These are phyloP conservation scores for Colletotrichum navitas DNA, from an alignment of 2,329 filamentous ascomycete species.

Conservation along the genomic window DNA sequence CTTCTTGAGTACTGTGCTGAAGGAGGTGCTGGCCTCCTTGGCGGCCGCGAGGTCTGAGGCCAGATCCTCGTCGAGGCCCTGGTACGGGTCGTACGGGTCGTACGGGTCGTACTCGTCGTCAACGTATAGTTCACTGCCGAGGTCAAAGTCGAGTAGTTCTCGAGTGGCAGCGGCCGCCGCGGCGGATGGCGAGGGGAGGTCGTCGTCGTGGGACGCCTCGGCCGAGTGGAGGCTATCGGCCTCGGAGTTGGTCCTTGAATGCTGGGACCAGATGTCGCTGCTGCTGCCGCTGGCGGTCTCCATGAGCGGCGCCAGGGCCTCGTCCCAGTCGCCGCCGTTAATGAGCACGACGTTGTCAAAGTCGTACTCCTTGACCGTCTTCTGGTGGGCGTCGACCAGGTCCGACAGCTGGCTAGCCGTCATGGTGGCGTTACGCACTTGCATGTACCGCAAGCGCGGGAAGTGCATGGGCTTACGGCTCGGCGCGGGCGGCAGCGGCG, in stretches of 20 bases:
- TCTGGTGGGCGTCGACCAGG: conserved; percentile 76
- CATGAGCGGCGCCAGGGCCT: conserved; percentile 81
- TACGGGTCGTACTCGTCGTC: conserved; percentile 47
- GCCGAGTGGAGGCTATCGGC: conserved; percentile 45
- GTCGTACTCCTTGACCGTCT: conserved; percentile 80
- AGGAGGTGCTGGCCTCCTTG: conserved; percentile 52
- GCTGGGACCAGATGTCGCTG: conserved; percentile 57
- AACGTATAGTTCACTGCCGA: conserved; percentile 45
- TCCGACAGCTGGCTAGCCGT: conserved; percentile 77
- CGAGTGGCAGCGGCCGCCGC: conserved; percentile 66
- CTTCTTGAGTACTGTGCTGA: conserved; percentile 63
- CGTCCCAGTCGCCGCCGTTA: conserved; percentile 80
- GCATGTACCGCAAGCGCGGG: conserved; percentile 74
- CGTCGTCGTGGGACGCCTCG: conserved; percentile 48
- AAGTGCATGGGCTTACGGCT: conserved; percentile 72
- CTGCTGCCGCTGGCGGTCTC: conserved; percentile 50
- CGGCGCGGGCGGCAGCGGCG: conserved; percentile 67
- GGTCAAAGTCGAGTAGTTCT: conserved; percentile 59
- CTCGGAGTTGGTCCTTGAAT: conserved; percentile 52
- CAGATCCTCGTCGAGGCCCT: conserved; percentile 49
- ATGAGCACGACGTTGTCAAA: conserved; percentile 81
- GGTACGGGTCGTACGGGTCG: conserved; percentile 48
- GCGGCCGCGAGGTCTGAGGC: conserved; percentile 52
- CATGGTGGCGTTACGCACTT: conserved; percentile 79
- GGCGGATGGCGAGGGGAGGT: conserved; percentile 62